These are phyloP conservation scores for Pleurostoma richardsiae DNA, from an alignment of 2,329 filamentous ascomycete genomes.

Conservation along the genomic window DNA sequence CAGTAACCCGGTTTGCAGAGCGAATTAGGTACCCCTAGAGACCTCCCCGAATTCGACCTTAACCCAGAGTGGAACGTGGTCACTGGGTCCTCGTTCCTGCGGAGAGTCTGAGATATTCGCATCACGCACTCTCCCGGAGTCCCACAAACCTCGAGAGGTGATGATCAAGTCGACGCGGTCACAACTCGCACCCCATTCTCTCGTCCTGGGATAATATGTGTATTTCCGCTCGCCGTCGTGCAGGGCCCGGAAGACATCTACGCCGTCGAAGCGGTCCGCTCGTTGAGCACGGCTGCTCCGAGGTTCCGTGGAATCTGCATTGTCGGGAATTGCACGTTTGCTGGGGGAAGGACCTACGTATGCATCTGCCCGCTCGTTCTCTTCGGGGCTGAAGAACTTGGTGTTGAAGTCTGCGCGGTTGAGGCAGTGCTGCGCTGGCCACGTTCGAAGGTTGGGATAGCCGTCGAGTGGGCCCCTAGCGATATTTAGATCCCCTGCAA, in stretches of 20 bases:
- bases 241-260: constrained; percentile 43
- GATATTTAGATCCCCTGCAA: constrained; percentile 49
- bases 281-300: not conserved
- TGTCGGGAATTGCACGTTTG: not conserved
- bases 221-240: constrained; percentile 35
- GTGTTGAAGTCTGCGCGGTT: constrained; percentile 45
- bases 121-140: constrained; percentile 12
- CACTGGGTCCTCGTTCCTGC: constrained; percentile 42
- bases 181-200: constrained; percentile 42
- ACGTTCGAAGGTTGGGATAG: constrained; percentile 37
- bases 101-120: constrained; percentile 28
- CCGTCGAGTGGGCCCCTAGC: constrained; percentile 30
- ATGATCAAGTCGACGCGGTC: constrained; percentile 49
- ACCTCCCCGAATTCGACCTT: constrained; percentile 12
- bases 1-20: no score
- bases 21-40: not conserved
- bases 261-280: constrained; percentile 16
- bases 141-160: constrained; percentile 28
- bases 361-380: constrained; percentile 9
- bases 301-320: no score
- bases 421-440: constrained; percentile 37
- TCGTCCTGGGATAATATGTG: constrained; percentile 40
- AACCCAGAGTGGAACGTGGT: constrained; percentile 48
- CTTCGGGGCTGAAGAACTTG: constrained; percentile 33
- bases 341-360: constrained; percentile 2